Percentiles rank a stretch among this genome's conserved stretches.
phyloP scores from a whole-genome alignment of 164 flowering plant genomes.

The Vitis riparia region DNA sequence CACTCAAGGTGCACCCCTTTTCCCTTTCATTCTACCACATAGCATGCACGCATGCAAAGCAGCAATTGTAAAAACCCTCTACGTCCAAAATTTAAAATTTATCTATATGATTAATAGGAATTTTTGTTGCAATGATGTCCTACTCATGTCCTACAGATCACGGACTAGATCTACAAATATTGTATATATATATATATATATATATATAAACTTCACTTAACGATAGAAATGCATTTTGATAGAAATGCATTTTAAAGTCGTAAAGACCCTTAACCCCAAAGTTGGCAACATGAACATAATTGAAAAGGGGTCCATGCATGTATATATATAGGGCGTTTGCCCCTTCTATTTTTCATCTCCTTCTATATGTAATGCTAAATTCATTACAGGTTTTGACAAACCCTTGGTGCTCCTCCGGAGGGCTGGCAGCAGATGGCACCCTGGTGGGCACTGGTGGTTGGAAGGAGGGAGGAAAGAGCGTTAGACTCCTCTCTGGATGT shows the following conservation, averaged over 20 bases:
- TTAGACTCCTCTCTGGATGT: constrained; percentile 43
- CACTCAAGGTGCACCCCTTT: constrained; percentile 41
- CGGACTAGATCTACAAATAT: too few relatives aligned
- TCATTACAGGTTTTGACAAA: constrained; percentile 42
- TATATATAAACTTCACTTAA: too few relatives aligned
- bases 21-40: too few relatives aligned
- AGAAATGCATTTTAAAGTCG: too few relatives aligned
- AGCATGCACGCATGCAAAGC: neutral
- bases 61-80: neutral
- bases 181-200: too few relatives aligned
- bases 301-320: neutral
- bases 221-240: too few relatives aligned
- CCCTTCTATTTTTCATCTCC: neutral
- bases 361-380: neutral
- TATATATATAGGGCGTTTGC: too few relatives aligned
- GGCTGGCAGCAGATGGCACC: constrained; percentile 47
- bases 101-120: too few relatives aligned
- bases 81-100: too few relatives aligned
- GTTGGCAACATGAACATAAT: neutral
- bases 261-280: too few relatives aligned
- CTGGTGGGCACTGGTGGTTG: constrained; percentile 74
- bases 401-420: constrained; percentile 93
- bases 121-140: too few relatives aligned
- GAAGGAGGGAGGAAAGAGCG: constrained; percentile 41
- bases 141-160: too few relatives aligned